Evolutionary conservation across 2,329 filamentous ascomycete species (phyloP), one percentile per base, ranked within the genome.

Genomic region (Ophiocordyceps australis): DNA sequence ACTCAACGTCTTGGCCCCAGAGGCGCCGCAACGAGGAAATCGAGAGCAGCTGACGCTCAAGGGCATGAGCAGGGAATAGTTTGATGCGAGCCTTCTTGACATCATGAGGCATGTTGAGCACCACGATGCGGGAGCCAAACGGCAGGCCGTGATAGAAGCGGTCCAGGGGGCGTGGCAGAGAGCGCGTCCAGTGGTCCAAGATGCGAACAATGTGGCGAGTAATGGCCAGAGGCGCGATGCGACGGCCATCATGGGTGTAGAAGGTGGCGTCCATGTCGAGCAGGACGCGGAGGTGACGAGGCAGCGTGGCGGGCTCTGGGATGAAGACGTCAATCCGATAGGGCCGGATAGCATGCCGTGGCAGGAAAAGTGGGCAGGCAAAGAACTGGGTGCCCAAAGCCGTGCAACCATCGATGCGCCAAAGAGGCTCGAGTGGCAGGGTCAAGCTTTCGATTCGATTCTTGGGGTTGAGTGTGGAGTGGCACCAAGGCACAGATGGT

Each of bases 291-390:
- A 69, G 38, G 4, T 46, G 33, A 2, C 42, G 34, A 1, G 53
- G 42, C 23, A 56, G 47, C n/a, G 42, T 47, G 10, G 53, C 46
- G 16, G 57, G 53, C 30, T 66, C 59, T 4, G 63, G 57, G 17
- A 71, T 57, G 38, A 66, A 72, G 14, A 67, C 55, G 38, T 73
- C 66, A 37, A 71, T 55, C 20, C 65, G 59, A 35, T 65, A 53
- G 2, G 66, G 66, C 4, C 57, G 46, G 13, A 56, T 39, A 11
- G 45, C 37, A 5, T 38, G 35, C n/a, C n/a, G n/a, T n/a, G n/a
- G n/a, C 17, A 65, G 35, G 38, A 69, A 69, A 14, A 64, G 46
- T 11, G 68, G 66, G 4, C 67, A 39, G 16, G 55, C 58, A 38
- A 63, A 71, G 37, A 61, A 65, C 39, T 70, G 66, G 9, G 61